Evolutionary conservation across 805 yeast species (phyloP).

Genomic region (Kuraishia molischiana): DNA sequence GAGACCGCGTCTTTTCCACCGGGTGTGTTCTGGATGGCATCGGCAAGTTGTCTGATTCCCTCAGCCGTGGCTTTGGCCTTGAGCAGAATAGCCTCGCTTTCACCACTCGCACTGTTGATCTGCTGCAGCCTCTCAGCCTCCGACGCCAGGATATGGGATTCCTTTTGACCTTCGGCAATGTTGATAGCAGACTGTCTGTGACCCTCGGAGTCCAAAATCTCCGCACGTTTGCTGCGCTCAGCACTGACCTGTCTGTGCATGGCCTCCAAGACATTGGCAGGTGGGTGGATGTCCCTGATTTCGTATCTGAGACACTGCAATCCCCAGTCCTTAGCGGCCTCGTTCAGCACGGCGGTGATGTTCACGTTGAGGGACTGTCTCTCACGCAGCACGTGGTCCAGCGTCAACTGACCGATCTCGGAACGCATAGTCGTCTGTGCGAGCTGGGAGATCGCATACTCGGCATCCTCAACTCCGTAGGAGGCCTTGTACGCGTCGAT

Average conservation of each 20-base stretch:
- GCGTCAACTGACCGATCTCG: conserved; percentile 74
- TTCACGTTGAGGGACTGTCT: conserved; percentile 63
- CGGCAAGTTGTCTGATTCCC: conserved; percentile 54
- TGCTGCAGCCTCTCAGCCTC: conserved; percentile 57
- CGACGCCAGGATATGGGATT: conserved; percentile 60
- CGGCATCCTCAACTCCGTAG: conserved; percentile 83
- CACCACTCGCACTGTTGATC: conserved; percentile 65
- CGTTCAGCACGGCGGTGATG: conserved; percentile 72
- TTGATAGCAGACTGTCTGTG: conserved; percentile 70
- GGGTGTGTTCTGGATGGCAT: conserved; percentile 56
- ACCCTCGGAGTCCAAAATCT: conserved; percentile 82
- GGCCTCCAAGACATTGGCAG: conserved; percentile 74
- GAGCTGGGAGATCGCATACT: conserved; percentile 74
- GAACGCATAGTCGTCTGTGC: conserved; percentile 90
- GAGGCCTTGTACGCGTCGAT: conserved; percentile 78
- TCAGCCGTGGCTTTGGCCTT: conserved; percentile 68
- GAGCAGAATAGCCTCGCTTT: conserved; percentile 55
- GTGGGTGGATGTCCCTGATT: conserved; percentile 84
- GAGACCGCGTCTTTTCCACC: conserved; percentile 72
- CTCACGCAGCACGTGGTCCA: conserved; percentile 71
- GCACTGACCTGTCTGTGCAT: conserved; percentile 90
- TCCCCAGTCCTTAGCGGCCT: conserved; percentile 84
- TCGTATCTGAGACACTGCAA: conserved; percentile 76
- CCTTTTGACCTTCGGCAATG: conserved; percentile 76
- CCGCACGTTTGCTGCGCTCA: conserved; percentile 80